Evolutionary conservation across 306 rosid genomes (phyloP), one percentile per base, ranked within the genome.

Genomic region (Gastrolobium bilobum): DNA sequence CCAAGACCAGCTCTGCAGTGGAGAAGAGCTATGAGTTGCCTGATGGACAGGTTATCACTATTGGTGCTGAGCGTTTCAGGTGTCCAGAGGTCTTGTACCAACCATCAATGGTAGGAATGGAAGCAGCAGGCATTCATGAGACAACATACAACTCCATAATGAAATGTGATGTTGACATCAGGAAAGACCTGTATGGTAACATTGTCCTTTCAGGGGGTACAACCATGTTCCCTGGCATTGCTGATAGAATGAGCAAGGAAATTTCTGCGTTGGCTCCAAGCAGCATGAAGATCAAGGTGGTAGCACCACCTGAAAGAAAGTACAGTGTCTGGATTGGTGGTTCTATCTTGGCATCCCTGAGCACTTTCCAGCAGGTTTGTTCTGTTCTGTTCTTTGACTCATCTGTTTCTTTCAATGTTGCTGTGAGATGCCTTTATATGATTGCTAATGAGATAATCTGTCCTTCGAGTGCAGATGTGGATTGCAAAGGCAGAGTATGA

Each of bases 311-410:
- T 7, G 90, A 87, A 79, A 87, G 90, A 48, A 84, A 87, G 75
- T 87, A 83, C 78, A 87, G 90, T 81, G 90, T 87, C 79, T 87
- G 90, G 90, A 87, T 84, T 64, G 90, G 90, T 53, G 90, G 90
- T 68, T 87, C 90, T 4, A 87, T 87, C 79, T 71, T 87, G 63
- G 90, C 90, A 46, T 87, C 90, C 10, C 84, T 87, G 0, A 85
- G 88, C 78, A 85, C 88, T 63, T 85, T 85, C 81, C 88, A 85
- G 56, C 88, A 85, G 88, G 85, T 85, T 31, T 84, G 52, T 84
- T 14, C 50, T 84, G 52, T 84, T 14, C 50, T 14, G 7, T 78
- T 72, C 31, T 57, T 20, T 33, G 10, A 15, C 52, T 76, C 26
- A 46, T 7, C 3, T 29, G 9, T 56, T 57, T 62, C 65, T 38